Evolutionary conservation across 164 flowering plant species (phyloP).

Genomic region (Brasenia schreberi): DNA sequence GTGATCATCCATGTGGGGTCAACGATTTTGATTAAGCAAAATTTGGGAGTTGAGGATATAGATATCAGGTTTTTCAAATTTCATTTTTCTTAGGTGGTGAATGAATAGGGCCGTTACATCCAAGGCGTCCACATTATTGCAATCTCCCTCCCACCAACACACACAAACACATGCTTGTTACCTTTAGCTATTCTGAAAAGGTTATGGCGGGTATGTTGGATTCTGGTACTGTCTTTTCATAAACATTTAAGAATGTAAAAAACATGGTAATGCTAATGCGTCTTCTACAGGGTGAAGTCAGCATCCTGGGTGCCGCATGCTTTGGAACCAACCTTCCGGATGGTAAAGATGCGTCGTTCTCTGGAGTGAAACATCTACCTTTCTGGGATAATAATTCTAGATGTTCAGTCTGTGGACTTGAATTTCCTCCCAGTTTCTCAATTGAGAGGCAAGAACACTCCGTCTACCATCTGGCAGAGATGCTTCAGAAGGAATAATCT

Average conservation of each 20-base stretch:
- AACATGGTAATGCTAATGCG: not conserved
- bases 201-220: not conserved
- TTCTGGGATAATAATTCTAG: slow-evolving; percentile 67
- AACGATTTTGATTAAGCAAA: no score
- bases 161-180: no score
- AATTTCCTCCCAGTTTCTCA: slow-evolving; percentile 58
- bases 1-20: no score
- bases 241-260: no score
- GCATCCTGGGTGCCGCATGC: slow-evolving; percentile 4
- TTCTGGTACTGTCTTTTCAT: not conserved
- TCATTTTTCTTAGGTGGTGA: no score
- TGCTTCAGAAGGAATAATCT: slow-evolving; percentile 68
- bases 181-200: not conserved
- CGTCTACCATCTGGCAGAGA: slow-evolving; percentile 84
- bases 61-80: no score
- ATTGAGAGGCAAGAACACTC: slow-evolving; percentile 89
- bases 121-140: no score
- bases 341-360: slow-evolving; percentile 13
- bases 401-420: slow-evolving; percentile 78
- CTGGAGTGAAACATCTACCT: slow-evolving; percentile 12
- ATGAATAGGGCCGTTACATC: no score
- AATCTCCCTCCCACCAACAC: no score
- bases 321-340: slow-evolving; percentile 5
- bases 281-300: slow-evolving; percentile 8
- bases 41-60: no score